Percentiles rank a stretch among this genome's conserved stretches.
Evolutionary conservation across 331 rosid genomes (phyloP).

Genomic region (Malus hybrid): DNA sequence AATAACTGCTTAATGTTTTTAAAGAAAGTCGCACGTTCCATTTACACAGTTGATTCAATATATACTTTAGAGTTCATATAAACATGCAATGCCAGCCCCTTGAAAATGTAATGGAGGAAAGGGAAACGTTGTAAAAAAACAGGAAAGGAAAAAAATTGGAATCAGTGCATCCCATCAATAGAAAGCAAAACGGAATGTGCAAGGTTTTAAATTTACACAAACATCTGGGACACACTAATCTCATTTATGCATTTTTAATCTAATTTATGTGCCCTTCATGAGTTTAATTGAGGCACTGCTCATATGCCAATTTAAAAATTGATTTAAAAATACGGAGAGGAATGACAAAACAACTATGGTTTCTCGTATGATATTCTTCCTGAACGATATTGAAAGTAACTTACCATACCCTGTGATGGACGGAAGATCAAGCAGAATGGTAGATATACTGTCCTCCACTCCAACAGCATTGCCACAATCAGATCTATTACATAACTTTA

Average conservation of each 20-base stretch:
- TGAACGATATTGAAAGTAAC: constrained; percentile 35
- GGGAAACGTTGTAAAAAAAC: no score
- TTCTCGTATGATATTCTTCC: not conserved
- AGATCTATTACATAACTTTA: constrained; percentile 54
- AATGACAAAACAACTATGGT: not conserved
- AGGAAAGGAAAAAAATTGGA: no score
- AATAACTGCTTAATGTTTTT: not conserved
- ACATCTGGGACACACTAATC: not conserved
- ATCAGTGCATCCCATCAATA: no score
- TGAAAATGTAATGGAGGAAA: no score
- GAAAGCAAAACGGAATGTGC: no score
- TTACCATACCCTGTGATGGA: constrained; percentile 98
- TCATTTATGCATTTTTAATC: not conserved
- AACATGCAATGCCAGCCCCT: not conserved
- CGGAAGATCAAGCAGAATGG: constrained; percentile 76
- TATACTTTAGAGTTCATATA: not conserved
- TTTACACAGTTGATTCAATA: not conserved
- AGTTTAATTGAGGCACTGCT: not conserved
- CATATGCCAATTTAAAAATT: not conserved
- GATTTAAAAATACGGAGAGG: not conserved
- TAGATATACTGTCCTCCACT: constrained; percentile 64
- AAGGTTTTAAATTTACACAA: not conserved
- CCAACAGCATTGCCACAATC: constrained; percentile 78
- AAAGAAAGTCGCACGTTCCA: constrained; percentile 2
- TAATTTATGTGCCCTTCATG: not conserved